phyloP scores from a whole-genome alignment of 768 basidiomycete genomes.

The Crepidotus variabilis region DNA sequence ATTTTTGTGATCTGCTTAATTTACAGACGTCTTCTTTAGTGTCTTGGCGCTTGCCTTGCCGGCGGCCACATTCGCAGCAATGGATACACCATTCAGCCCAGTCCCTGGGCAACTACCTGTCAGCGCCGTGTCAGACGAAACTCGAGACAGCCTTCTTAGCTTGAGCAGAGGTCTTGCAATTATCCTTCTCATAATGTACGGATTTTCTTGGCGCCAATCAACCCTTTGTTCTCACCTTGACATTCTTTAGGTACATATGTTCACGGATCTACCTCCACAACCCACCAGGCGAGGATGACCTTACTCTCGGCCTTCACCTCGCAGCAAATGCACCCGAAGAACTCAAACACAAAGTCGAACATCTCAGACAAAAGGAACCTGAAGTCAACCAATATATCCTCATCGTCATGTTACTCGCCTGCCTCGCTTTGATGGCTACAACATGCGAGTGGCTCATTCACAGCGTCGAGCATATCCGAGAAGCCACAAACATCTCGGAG shows the following conservation, averaged over 20 bases:
- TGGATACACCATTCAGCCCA: constrained; percentile 26
- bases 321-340: constrained; percentile 42
- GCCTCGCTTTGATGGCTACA: constrained; percentile 58
- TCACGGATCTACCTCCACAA: constrained; percentile 70
- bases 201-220: constrained; percentile 13
- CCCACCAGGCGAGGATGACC: constrained; percentile 56
- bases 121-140: constrained; percentile 32
- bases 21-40: constrained; percentile 35
- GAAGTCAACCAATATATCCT: constrained; percentile 64
- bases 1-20: no score
- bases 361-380: constrained; percentile 39
- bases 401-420: constrained; percentile 44
- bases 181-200: constrained; percentile 55
- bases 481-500: constrained; percentile 36
- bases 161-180: constrained; percentile 68
- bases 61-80: constrained; percentile 62
- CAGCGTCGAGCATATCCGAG: constrained; percentile 53
- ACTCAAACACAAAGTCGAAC: constrained; percentile 35
- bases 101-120: constrained; percentile 22
- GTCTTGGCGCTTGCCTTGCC: constrained; percentile 63
- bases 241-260: constrained; percentile 47
- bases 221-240: no score
- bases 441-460: constrained; percentile 74
- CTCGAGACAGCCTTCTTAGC: constrained; percentile 44
- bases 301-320: constrained; percentile 25